These are phyloP conservation scores for Phycomyces nitens DNA, from an alignment of 192 early-diverging fungal genomes.

Conservation along the genomic window DNA sequence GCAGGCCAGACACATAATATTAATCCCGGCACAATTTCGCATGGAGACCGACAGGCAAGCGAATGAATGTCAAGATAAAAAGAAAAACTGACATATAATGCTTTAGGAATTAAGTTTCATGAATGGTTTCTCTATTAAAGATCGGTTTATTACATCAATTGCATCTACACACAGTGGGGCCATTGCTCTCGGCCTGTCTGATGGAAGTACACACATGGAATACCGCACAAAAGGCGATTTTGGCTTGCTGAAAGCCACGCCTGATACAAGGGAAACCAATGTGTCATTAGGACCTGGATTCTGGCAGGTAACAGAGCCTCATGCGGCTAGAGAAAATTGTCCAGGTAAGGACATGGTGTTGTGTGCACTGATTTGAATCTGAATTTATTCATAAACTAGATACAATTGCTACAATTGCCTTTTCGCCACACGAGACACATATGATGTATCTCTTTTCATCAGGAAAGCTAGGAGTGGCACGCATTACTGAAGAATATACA, in stretches of 20 bases:
- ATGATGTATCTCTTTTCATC: conserved; percentile 26
- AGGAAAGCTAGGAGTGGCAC: conserved; percentile 16
- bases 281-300: conserved; percentile 12
- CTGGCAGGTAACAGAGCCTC: conserved; percentile 16
- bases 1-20: conserved; percentile 5
- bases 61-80: not conserved
- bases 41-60: not conserved
- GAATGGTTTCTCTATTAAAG: conserved; percentile 9
- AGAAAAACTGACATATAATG: not conserved
- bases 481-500: conserved; percentile 14
- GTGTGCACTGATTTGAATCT: too few relatives aligned
- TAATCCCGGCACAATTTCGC: not conserved
- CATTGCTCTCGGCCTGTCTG: conserved; percentile 25
- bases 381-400: conserved; percentile 7
- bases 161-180: conserved; percentile 1
- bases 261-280: not conserved
- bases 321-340: conserved; percentile 13
- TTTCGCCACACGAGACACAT: conserved; percentile 32
- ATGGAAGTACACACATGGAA: conserved; percentile 29
- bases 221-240: not conserved
- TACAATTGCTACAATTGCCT: conserved; percentile 14
- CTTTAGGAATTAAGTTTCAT: conserved; percentile 8
- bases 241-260: not conserved
- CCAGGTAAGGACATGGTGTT: not conserved
- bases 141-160: conserved; percentile 20